phyloP scores from a whole-genome alignment of 1,139 yeast species.

The Taphrina confusa region DNA sequence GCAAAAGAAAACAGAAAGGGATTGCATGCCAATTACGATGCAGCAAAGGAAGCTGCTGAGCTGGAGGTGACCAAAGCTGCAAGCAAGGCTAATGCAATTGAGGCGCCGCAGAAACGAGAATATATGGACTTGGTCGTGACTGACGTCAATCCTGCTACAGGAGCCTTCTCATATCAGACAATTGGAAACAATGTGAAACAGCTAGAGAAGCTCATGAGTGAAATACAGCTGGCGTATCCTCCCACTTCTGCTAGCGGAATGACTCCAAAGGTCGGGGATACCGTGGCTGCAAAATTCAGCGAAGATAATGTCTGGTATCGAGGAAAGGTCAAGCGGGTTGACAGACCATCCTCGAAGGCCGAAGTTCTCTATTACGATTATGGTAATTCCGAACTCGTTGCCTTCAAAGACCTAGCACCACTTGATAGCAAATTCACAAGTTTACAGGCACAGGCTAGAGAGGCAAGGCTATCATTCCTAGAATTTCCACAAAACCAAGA shows the following conservation, averaged over 20 bases:
- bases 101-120: constrained; percentile 44
- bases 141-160: constrained; percentile 49
- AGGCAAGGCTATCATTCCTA: constrained; percentile 59
- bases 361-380: constrained; percentile 66
- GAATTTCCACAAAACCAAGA: constrained; percentile 62
- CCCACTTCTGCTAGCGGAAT: constrained; percentile 25
- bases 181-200: constrained; percentile 42
- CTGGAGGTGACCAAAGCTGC: constrained; percentile 44
- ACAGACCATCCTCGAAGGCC: constrained; percentile 53
- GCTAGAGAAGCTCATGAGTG: constrained; percentile 42
- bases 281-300: constrained; percentile 60
- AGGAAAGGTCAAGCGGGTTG: constrained; percentile 52
- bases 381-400: constrained; percentile 60
- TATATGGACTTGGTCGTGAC: constrained; percentile 67
- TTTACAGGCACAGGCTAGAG: constrained; percentile 60
- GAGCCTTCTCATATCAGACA: constrained; percentile 39
- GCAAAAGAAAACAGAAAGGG: constrained; percentile 64
- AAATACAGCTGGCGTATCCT: constrained; percentile 4
- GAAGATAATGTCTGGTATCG: constrained; percentile 62
- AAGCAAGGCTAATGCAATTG: constrained; percentile 39
- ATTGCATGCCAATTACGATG: constrained; percentile 63
- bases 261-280: constrained; percentile 56
- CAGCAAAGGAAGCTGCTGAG: constrained; percentile 47
- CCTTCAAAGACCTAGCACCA: constrained; percentile 54
- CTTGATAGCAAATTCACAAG: constrained; percentile 58